These are phyloP conservation scores for Leishmania gerbilli DNA, from an alignment of 208 protist genomes.

Conservation along the genomic window DNA sequence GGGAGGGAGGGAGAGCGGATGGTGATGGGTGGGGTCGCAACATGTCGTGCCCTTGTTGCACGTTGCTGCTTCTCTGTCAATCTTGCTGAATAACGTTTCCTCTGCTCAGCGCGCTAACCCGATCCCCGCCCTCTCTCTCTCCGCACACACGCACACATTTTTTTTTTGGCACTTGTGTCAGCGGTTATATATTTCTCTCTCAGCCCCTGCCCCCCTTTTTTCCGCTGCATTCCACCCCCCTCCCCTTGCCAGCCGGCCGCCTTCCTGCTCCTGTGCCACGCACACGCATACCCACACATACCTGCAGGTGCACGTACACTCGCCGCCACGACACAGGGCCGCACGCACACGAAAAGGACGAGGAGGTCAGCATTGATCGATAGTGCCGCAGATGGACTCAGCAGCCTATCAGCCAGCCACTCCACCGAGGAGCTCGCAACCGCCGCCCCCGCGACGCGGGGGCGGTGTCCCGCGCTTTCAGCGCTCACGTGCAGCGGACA, in stretches of 20 bases:
- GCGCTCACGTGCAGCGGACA: slow-evolving; percentile 12
- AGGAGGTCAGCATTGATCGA: not conserved
- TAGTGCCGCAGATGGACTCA: not conserved
- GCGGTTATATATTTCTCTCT: too few relatives aligned
- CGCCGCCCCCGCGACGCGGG: not conserved
- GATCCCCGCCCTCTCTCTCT: not conserved
- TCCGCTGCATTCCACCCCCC: too few relatives aligned
- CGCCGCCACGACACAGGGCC: too few relatives aligned
- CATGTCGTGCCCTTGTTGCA: not conserved
- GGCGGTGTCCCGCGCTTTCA: slow-evolving; percentile 7
- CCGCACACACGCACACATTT: not conserved
- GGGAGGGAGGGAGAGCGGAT: not conserved
- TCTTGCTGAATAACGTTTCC: not conserved
- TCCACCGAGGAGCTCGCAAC: slow-evolving; percentile 6
- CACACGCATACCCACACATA: slow-evolving; percentile 7
- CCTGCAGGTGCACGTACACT: too few relatives aligned
- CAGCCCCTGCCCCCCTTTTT: too few relatives aligned
- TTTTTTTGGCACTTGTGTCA: too few relatives aligned
- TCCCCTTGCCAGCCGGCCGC: too few relatives aligned
- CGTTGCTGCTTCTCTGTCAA: not conserved
- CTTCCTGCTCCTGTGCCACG: not conserved
- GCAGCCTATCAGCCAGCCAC: not conserved
- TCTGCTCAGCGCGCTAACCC: not conserved
- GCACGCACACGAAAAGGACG: too few relatives aligned
- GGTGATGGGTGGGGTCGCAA: not conserved